Base-by-base conservation (phyloP, 345 rosid genomes). In the Streptanthus diversifolius region DNA sequence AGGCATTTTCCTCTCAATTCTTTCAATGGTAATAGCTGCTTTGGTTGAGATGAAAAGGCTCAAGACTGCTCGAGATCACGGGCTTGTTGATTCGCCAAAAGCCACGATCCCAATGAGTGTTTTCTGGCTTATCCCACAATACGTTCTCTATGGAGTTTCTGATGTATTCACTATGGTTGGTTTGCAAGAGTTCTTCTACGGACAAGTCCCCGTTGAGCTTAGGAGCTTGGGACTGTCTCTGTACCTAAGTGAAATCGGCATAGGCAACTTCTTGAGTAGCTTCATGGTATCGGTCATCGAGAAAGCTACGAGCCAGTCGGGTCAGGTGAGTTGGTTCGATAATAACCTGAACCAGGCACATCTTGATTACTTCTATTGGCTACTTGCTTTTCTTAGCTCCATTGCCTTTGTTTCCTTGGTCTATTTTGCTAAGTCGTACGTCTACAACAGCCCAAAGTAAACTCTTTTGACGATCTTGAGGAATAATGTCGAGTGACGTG, bases 291-390 rank as follows among this genome's bases (percentile, higher is more conserved):
- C 81, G 1, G 29, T 43, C 14, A 74, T 82, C 25, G 69, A 82
- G 9, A 66, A 70, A 24, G 69, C 21, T 13, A 82, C 75, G 4
- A 48, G 80, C 7, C 75, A 56, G 18, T 17, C 66, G 3, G 77
- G 77, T 25, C 54, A 55, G 57, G 53, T 30, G 30, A 66, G 79
- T 12, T 82, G 81, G 82, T 82, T 79, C 10, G 58, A 40, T n/a
- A 67, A 70, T 40, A 62, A 82, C 51, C 75, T 79, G 12, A 82
- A 79, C 24, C 39, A 44, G 21, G 79, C 72, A 15, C 82, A 76
- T 58, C 76, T 82, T 49, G 76, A 76, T 70, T 73, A 76, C 67
- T 82, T 79, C 33, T 82, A 82, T 33, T 82, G 81, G 79, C 59
- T 82, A 62, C 83, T 82, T 47, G 75, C 81, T 32, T 74, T 37